Percentiles rank a stretch among this genome's conserved stretches.
phyloP scores from a whole-genome alignment of 179 eudicot genomes.

The Silene noctiflora region DNA sequence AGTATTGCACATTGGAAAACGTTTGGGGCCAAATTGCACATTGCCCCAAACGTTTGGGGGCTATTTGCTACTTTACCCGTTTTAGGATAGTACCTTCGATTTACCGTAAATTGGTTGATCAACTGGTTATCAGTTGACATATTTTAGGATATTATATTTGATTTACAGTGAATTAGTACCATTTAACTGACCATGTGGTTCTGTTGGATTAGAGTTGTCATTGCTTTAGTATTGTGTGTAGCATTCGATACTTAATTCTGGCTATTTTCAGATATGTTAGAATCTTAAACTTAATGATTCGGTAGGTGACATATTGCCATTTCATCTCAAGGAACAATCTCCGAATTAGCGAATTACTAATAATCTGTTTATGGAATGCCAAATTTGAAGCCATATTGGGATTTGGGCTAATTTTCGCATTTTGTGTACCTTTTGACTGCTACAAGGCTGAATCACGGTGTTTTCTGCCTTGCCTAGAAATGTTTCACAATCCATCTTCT shows the following conservation, averaged over 20 bases:
- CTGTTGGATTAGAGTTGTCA: not conserved
- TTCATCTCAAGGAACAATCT: conserved; percentile 4
- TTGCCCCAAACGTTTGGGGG: too few relatives aligned
- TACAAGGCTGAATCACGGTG: not conserved
- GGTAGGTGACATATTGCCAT: not conserved
- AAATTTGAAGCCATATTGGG: not conserved
- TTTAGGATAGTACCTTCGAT: not conserved
- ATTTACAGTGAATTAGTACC: not conserved
- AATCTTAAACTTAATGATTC: not conserved
- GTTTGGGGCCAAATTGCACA: too few relatives aligned
- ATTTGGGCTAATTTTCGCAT: not conserved
- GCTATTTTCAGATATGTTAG: not conserved
- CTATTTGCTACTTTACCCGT: too few relatives aligned
- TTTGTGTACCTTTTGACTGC: conserved; percentile 3
- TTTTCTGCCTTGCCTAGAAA: not conserved
- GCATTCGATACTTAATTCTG: not conserved
- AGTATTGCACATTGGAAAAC: too few relatives aligned
- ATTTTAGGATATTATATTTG: too few relatives aligned
- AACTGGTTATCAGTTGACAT: not conserved
- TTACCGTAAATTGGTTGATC: not conserved
- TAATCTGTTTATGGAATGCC: not conserved
- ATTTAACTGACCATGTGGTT: not conserved
- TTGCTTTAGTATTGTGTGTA: not conserved
- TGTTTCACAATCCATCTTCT: conserved; percentile 1
- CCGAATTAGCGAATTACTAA: not conserved